Evolutionary conservation across 495 filamentous ascomycete genomes (phyloP).

Genomic region (Delitschia confertaspora): DNA sequence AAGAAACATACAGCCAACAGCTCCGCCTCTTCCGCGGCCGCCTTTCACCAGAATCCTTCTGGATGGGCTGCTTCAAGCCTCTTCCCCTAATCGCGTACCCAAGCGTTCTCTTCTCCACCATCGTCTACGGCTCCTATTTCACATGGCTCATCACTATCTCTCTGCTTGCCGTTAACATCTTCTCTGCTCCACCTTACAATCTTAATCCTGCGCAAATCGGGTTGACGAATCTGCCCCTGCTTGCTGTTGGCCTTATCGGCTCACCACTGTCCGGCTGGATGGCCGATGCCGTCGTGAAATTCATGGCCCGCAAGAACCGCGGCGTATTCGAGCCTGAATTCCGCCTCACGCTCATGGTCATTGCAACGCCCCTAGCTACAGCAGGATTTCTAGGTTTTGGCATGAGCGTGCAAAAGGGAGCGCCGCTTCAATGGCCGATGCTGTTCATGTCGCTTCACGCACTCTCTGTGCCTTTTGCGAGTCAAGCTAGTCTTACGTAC

Average conservation of each 20-base stretch:
- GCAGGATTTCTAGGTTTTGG: conserved; percentile 88
- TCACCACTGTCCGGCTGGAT: conserved; percentile 86
- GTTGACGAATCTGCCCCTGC: conserved; percentile 81
- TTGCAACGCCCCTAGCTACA: conserved; percentile 70
- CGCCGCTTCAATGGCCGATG: conserved; percentile 85
- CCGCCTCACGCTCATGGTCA: conserved; percentile 75
- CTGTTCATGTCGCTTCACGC: conserved; percentile 86
- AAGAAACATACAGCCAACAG: conserved; percentile 27
- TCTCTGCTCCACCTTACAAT: conserved; percentile 65
- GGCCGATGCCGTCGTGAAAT: conserved; percentile 72
- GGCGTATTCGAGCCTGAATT: conserved; percentile 97
- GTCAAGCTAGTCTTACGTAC: conserved; percentile 92
- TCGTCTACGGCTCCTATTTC: conserved; percentile 81
- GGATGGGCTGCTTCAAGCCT: conserved; percentile 63
- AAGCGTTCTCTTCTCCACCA: conserved; percentile 78
- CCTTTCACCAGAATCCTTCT: conserved; percentile 68
- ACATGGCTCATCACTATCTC: conserved; percentile 95
- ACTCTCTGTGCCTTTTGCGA: conserved; percentile 85
- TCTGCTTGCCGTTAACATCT: conserved; percentile 59
- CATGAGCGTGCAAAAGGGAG: conserved; percentile 68
- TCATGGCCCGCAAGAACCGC: conserved; percentile 73
- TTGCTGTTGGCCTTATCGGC: conserved; percentile 80
- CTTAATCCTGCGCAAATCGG: conserved; percentile 75
- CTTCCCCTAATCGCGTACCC: conserved; percentile 84
- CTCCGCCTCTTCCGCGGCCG: conserved; percentile 59